These are phyloP conservation scores for Euphorbia lathyris DNA, from an alignment of 345 rosid species.

Conservation along the genomic window DNA sequence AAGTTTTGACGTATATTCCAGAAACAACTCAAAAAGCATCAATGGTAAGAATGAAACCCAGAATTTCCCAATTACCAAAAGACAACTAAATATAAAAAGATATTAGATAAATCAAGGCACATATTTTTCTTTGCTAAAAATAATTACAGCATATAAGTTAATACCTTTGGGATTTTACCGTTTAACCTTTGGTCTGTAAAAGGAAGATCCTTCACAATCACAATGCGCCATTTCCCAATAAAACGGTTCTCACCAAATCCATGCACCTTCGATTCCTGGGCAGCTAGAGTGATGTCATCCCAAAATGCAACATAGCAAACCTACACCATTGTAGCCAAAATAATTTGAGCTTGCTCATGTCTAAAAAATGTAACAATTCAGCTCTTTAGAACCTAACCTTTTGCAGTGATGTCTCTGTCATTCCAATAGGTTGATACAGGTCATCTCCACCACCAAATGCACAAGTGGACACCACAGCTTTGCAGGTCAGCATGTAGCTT, in stretches of 20 bases:
- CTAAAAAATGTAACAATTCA: slow-evolving; percentile 5
- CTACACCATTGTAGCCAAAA: slow-evolving; percentile 45
- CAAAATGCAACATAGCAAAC: slow-evolving; percentile 95
- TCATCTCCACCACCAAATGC: slow-evolving; percentile 98
- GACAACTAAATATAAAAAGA: neutral
- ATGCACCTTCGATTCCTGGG: slow-evolving; percentile 64
- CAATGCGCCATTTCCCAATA: slow-evolving; percentile 85
- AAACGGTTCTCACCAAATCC: slow-evolving; percentile 49
- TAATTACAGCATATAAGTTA: neutral
- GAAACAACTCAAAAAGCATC: neutral
- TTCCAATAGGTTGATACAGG: slow-evolving; percentile 93
- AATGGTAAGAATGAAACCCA: neutral
- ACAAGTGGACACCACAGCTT: slow-evolving; percentile 80
- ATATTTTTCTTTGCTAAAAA: neutral
- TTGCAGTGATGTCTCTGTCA: slow-evolving; percentile 55
- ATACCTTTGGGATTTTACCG: slow-evolving; percentile 98
- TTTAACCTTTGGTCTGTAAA: slow-evolving; percentile 87
- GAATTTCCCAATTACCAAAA: neutral
- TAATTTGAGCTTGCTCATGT: neutral
- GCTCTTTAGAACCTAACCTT: slow-evolving; percentile 50
- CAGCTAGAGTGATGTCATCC: slow-evolving; percentile 78
- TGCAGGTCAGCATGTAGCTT: slow-evolving; percentile 57
- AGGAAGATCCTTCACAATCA: slow-evolving; percentile 76
- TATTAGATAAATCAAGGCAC: neutral
- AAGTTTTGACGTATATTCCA: neutral